Conservation (phyloP, 805 yeast species). For the Metschnikowia bowlesiae region DNA sequence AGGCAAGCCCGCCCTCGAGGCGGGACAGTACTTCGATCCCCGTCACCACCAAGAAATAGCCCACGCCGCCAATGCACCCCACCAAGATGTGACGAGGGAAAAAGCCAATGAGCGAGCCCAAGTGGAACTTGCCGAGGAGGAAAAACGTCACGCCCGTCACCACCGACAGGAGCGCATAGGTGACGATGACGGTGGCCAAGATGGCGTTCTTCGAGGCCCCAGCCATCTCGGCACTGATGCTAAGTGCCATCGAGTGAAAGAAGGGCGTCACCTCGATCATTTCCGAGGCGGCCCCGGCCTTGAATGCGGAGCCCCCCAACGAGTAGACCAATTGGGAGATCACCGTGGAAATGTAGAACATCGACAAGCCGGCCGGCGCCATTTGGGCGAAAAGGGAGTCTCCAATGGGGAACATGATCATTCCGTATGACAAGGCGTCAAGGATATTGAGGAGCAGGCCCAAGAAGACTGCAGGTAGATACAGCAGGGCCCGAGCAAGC, state of each 20-base stretch:
- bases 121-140: constrained; percentile 65
- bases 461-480: constrained; percentile 75
- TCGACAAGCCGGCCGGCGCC: constrained; percentile 86
- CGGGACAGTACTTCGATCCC: constrained; percentile 90
- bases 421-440: constrained; percentile 93
- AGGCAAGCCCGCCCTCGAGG: constrained; percentile 66
- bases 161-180: constrained; percentile 78
- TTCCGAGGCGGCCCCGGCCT: constrained; percentile 91
- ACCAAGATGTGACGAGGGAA: constrained; percentile 95
- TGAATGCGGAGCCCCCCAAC: constrained; percentile 85
- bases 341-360: constrained; percentile 92
- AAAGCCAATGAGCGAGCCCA: constrained; percentile 88
- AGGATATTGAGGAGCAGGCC: constrained; percentile 83
- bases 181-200: constrained; percentile 79
- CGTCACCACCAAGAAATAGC: constrained; percentile 83
- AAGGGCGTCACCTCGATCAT: constrained; percentile 99
- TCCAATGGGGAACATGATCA: constrained; percentile 93
- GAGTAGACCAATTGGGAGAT: constrained; percentile 86
- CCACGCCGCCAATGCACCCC: constrained; percentile 98
- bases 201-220: constrained; percentile 46
- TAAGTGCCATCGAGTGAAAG: constrained; percentile 88
- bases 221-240: constrained; percentile 53
- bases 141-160: constrained; percentile 83
- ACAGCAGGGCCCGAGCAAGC: constrained; percentile 38
- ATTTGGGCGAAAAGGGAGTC: constrained; percentile 69